Percentiles rank a stretch among this genome's conserved stretches.
These are phyloP conservation scores for Salix dunnii DNA, from an alignment of 345 rosid genomes.

Conservation along the genomic window DNA sequence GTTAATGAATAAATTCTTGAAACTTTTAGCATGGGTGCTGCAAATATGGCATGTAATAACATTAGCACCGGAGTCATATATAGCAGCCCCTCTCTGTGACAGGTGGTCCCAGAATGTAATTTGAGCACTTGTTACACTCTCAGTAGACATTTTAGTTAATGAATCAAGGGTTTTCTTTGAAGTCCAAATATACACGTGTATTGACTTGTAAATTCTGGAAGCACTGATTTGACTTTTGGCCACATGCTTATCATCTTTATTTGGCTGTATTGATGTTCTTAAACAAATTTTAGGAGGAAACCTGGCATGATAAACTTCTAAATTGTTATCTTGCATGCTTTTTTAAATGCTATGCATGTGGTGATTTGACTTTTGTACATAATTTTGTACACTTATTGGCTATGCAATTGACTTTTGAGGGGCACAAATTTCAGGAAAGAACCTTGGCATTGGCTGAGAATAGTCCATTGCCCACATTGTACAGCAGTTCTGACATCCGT, in stretches of 20 bases:
- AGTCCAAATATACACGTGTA: not conserved
- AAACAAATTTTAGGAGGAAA: not conserved
- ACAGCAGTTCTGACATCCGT: slow-evolving; percentile 72
- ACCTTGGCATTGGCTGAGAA: slow-evolving; percentile 56
- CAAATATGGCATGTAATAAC: not conserved
- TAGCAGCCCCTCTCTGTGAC: too few relatives aligned
- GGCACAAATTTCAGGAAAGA: slow-evolving; percentile 55
- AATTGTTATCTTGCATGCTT: not conserved
- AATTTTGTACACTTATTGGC: not conserved
- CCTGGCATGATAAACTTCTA: not conserved
- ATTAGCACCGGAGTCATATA: not conserved
- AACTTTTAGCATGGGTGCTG: not conserved
- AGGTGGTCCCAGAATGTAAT: not conserved
- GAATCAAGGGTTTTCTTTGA: not conserved
- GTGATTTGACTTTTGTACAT: not conserved
- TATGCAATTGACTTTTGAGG: not conserved
- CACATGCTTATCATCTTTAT: not conserved
- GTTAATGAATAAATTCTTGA: not conserved
- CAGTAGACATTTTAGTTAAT: not conserved
- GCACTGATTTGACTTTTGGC: not conserved
- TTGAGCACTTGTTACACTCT: not conserved
- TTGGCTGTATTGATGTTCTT: not conserved
- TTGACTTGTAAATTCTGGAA: not conserved
- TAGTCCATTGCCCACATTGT: slow-evolving; percentile 60
- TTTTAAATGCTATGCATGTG: not conserved